Percentiles rank a stretch among this genome's conserved stretches.
Evolutionary conservation across 2,329 filamentous ascomycete genomes (phyloP).

Genomic region (Ophiosphaerella korrae): DNA sequence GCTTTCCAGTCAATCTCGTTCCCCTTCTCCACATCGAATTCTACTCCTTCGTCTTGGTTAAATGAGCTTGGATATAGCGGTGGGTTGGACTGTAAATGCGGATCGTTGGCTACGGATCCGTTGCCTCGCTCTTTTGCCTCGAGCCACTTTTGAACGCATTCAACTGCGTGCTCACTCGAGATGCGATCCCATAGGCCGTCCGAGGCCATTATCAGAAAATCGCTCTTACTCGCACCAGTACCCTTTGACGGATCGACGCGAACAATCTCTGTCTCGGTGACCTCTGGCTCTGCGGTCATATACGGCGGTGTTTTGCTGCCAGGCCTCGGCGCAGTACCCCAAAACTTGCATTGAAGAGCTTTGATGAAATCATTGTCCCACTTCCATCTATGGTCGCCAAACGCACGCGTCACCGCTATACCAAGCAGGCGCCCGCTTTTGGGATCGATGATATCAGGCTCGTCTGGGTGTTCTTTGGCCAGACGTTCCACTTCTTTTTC

Average conservation of each 20-base stretch:
- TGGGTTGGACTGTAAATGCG: slow-evolving; percentile 10
- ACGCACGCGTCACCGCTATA: slow-evolving; percentile 66
- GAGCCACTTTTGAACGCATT: slow-evolving; percentile 63
- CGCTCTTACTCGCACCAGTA: slow-evolving; percentile 35
- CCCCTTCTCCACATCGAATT: slow-evolving; percentile 41
- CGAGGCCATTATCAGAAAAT: slow-evolving; percentile 69
- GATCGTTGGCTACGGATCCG: slow-evolving; percentile 24
- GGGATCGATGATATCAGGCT: slow-evolving; percentile 60
- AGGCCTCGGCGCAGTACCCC: slow-evolving; percentile 54
- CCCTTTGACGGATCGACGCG: slow-evolving; percentile 30
- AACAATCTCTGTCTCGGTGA: slow-evolving; percentile 62
- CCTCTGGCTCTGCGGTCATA: slow-evolving; percentile 68
- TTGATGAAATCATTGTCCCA: slow-evolving; percentile 60
- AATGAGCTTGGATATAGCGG: slow-evolving; percentile 10
- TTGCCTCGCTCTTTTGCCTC: slow-evolving; percentile 41
- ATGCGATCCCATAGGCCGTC: slow-evolving; percentile 72
- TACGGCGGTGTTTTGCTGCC: slow-evolving; percentile 65
- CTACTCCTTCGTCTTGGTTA: slow-evolving; percentile 39
- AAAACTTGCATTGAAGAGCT: slow-evolving; percentile 55
- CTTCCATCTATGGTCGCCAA: slow-evolving; percentile 73
- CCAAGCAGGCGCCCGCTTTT: slow-evolving; percentile 66
- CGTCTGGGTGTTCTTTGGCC: slow-evolving; percentile 64
- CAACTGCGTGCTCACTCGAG: slow-evolving; percentile 62
- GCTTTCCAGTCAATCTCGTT: slow-evolving; percentile 49
- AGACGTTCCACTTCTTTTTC: slow-evolving; percentile 62